Conservation (phyloP, 345 rosid species). For the Fremontodendron californicum region DNA sequence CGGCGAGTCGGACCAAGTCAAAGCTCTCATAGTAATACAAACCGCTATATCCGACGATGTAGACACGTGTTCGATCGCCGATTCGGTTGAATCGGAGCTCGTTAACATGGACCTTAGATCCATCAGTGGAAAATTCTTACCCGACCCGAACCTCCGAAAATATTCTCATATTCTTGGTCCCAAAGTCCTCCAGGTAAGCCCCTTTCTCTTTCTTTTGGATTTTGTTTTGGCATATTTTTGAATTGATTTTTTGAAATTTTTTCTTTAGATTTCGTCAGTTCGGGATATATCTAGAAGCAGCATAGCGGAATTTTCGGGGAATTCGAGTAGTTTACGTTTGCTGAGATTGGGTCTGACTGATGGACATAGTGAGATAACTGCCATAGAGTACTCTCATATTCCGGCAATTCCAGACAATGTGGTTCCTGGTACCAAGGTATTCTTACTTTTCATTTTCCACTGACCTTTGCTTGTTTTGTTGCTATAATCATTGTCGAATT, state of each 20-base stretch:
- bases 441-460: neutral
- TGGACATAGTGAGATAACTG: constrained; percentile 64
- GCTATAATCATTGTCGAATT: neutral
- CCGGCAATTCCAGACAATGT: constrained; percentile 52
- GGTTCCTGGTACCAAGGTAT: constrained; percentile 88
- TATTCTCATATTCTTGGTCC: constrained; percentile 63
- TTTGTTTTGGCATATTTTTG: neutral
- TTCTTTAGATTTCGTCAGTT: constrained; percentile 51
- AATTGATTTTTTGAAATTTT: neutral
- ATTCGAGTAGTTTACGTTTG: constrained; percentile 48
- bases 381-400: constrained; percentile 63
- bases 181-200: constrained; percentile 66
- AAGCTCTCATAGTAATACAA: constrained; percentile 33
- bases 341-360: constrained; percentile 66
- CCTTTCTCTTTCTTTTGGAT: neutral
- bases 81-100: constrained; percentile 65
- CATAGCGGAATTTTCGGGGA: constrained; percentile 47
- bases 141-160: constrained; percentile 47
- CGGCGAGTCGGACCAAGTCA: constrained; percentile 39
- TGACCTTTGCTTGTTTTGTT: neutral
- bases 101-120: constrained; percentile 65
- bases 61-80: constrained; percentile 38
- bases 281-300: constrained; percentile 72
- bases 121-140: constrained; percentile 64
- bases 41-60: constrained; percentile 44